Evolutionary conservation across 2,329 filamentous ascomycete species (phyloP).

Genomic region (Xylariomycetidae sp.): DNA sequence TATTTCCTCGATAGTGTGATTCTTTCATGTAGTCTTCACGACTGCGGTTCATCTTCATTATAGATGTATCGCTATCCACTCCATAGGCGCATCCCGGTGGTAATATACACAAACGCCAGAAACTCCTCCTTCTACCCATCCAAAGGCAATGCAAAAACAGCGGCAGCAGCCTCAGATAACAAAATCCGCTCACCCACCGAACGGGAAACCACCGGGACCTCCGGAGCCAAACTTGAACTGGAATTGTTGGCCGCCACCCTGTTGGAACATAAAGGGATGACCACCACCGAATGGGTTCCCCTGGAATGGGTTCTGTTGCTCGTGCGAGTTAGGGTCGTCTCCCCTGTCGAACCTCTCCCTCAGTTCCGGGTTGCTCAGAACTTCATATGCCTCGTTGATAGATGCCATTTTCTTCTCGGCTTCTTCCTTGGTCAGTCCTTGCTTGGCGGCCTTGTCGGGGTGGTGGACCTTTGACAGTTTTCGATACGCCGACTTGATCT

Average conservation of each 20-base stretch:
- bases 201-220: slow-evolving; percentile 36
- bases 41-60: too few species aligned
- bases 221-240: slow-evolving; percentile 46
- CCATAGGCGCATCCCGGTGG: too few species aligned
- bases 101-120: too few species aligned
- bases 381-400: slow-evolving; percentile 97
- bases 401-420: slow-evolving; percentile 96
- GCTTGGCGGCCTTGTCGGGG: slow-evolving; percentile 81
- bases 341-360: slow-evolving; percentile 82
- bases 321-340: slow-evolving; percentile 88
- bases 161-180: too few species aligned
- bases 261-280: slow-evolving; percentile 54
- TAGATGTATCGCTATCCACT: too few species aligned
- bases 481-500: slow-evolving; percentile 92
- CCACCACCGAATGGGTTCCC: slow-evolving; percentile 66
- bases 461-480: slow-evolving; percentile 79
- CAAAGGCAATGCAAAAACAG: slow-evolving; percentile 8
- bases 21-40: too few species aligned
- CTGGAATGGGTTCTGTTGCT: slow-evolving; percentile 67
- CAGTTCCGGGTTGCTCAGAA: slow-evolving; percentile 81
- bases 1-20: too few species aligned
- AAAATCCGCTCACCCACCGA: slow-evolving; percentile 24
- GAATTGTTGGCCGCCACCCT: slow-evolving; percentile 46
- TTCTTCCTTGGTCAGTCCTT: slow-evolving; percentile 76
- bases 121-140: too few species aligned